Base-by-base conservation (phyloP, 2,329 filamentous ascomycete genomes). In the Chrysosporium keratinophilum region DNA sequence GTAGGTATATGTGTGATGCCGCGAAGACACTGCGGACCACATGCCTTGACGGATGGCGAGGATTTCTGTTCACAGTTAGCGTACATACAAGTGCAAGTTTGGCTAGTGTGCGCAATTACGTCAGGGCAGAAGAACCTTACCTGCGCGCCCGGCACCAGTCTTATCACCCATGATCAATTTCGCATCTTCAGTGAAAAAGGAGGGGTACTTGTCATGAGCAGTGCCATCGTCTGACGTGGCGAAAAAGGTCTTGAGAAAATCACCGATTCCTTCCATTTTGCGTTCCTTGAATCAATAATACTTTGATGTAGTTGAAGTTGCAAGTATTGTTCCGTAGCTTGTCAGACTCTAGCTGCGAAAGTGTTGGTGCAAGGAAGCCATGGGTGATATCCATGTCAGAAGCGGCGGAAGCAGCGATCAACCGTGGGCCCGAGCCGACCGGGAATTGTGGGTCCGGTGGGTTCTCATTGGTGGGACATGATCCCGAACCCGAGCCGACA, bases 111-210 rank as follows among this genome's bases (percentile, higher is more conserved):
- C 17, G 2, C 5, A 5, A 50, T 44, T 14, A 43, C 31, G 42
- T 52, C 50, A 54, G 45, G 19, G 2, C 3, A 41, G 42, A 42
- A 48, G 2, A 34, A 12, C 20, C 62, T 47, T 58, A 78, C 76
- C 75, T 49, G 72, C 68, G 35, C 65, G 62, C 1, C 77, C 77
- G 9, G 67, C 64, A 5, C 62, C 72, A 40, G 63, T 69, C 59
- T 76, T 78, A 1, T 69, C 70, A 2, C 70, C 77, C 76, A 80
- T 79, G 35, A 79, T 69, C 48, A 80, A 58, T 6, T 67, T 74
- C 1, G 74, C 78, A 66, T 77, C 70, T 12, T 66, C 54, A 0
- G 76, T 75, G 58, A 78, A 78, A 19, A 64, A 67, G 6, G 71
- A 63, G 1, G 71, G 69, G 58, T 79, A 80, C 56, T 69, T 61